These are phyloP conservation scores for Lasiodiplodia sp. DNA, from an alignment of 2,329 filamentous ascomycete genomes.

Conservation along the genomic window DNA sequence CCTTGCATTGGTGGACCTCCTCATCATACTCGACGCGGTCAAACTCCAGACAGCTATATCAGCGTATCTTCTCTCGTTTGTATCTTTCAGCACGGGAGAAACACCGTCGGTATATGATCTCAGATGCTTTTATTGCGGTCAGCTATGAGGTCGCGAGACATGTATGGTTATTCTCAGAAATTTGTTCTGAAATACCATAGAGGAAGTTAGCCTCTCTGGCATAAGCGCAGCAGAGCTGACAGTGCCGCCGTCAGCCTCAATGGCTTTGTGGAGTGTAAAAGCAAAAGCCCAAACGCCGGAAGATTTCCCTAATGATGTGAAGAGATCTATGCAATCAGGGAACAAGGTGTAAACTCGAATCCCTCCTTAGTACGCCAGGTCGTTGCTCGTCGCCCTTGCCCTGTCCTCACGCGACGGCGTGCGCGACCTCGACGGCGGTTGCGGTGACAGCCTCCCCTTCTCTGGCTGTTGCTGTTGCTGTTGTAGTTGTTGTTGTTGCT, in stretches of 20 bases:
- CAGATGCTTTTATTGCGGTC: constrained; percentile 19
- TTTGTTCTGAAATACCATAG: not conserved
- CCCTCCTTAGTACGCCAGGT: constrained; percentile 28
- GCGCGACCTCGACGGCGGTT: constrained; percentile 20
- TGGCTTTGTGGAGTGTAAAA: not conserved
- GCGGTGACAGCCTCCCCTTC: not conserved
- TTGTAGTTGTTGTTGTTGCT: not conserved
- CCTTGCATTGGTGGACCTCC: not conserved
- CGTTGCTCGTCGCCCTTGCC: constrained; percentile 25
- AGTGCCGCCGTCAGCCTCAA: not conserved
- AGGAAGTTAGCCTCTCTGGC: constrained; percentile 1
- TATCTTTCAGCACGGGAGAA: too few species aligned
- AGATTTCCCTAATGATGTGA: not conserved
- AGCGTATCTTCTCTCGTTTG: too few species aligned
- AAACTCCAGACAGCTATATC: too few species aligned
- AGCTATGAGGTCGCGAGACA: constrained; percentile 21
- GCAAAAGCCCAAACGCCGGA: constrained; percentile 7
- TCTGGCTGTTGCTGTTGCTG: not conserved
- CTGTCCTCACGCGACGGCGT: constrained; percentile 27
- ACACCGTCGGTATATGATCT: not conserved
- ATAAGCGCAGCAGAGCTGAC: not conserved
- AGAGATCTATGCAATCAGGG: constrained; percentile 2
- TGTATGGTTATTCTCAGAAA: not conserved
- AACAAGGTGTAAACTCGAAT: not conserved
- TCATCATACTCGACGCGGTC: too few species aligned